Percentiles rank a stretch among this genome's conserved stretches.
Conservation (phyloP, 192 early-diverging fungal species). For the Mycoemilia scoparia region DNA sequence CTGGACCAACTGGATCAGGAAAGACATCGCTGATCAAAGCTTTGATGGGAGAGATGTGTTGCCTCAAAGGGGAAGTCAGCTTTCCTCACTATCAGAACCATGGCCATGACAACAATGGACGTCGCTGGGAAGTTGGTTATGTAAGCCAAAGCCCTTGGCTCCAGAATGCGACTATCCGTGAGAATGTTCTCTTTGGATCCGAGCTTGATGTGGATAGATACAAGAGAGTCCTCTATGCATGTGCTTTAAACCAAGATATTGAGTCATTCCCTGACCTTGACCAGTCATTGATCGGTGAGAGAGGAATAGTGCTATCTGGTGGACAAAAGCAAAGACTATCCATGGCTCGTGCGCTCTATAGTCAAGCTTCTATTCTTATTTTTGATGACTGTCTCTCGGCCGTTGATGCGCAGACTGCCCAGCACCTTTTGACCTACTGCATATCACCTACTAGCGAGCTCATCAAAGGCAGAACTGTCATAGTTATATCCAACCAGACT, state of each 20-base stretch:
- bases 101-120: too few species aligned
- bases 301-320: conserved; percentile 64
- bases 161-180: conserved; percentile 48
- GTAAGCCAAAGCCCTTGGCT: conserved; percentile 60
- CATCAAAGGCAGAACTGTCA: too few species aligned
- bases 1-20: conserved; percentile 77
- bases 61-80: conserved; percentile 23
- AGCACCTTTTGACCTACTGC: conserved; percentile 28
- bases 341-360: conserved; percentile 74
- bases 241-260: conserved; percentile 65
- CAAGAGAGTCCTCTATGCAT: conserved; percentile 49
- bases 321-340: conserved; percentile 76
- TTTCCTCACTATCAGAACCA: too few species aligned
- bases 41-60: conserved; percentile 70
- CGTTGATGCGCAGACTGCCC: too few species aligned
- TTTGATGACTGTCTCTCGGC: too few species aligned
- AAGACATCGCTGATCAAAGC: conserved; percentile 68
- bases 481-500: too few species aligned
- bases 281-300: conserved; percentile 75
- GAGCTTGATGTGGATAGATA: conserved; percentile 52
- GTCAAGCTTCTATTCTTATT: too few species aligned
- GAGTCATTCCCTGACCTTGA: conserved; percentile 67
- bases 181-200: conserved; percentile 74
- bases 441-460: too few species aligned
- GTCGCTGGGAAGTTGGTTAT: conserved; percentile 20